Evolutionary conservation across 345 rosid species (phyloP).

Genomic region (Anastatica hierochuntica): DNA sequence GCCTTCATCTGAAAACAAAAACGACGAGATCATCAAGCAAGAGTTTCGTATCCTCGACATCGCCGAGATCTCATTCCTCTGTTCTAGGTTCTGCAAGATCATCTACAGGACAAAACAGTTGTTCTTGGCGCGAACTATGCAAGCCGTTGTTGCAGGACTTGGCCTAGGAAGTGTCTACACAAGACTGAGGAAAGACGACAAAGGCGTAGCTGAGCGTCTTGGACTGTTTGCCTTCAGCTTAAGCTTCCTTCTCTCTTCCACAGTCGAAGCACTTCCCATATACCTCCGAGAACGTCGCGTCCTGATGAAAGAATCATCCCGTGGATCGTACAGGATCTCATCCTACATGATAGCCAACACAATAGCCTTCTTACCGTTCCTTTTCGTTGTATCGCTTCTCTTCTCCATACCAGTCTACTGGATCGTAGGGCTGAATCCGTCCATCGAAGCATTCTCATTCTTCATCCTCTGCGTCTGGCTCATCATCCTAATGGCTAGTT

Average conservation of each 20-base stretch:
- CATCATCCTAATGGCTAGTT: constrained; percentile 72
- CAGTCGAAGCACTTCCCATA: constrained; percentile 89
- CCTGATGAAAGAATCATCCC: constrained; percentile 77
- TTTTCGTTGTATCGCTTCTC: constrained; percentile 55
- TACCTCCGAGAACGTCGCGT: constrained; percentile 79
- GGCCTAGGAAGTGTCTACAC: constrained; percentile 72
- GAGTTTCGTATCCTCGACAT: constrained; percentile 21
- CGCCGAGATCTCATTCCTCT: constrained; percentile 49
- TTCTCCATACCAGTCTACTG: constrained; percentile 75
- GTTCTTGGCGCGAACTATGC: constrained; percentile 76
- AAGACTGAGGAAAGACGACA: constrained; percentile 46
- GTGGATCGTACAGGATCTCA: constrained; percentile 73
- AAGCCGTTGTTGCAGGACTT: constrained; percentile 69
- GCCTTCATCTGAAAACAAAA: constrained; percentile 26
- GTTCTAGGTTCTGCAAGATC: constrained; percentile 74
- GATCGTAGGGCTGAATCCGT: constrained; percentile 81
- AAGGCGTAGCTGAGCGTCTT: constrained; percentile 58
- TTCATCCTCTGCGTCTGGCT: constrained; percentile 72
- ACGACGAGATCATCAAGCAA: neutral
- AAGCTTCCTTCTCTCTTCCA: constrained; percentile 80
- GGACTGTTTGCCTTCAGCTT: constrained; percentile 84
- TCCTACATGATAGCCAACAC: constrained; percentile 88
- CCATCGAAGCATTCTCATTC: constrained; percentile 46
- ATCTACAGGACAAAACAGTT: constrained; percentile 77
- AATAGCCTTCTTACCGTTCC: constrained; percentile 60